phyloP scores from a whole-genome alignment of 1,284 basidiomycete species.

The Apiotrichum mycotoxinovorans region DNA sequence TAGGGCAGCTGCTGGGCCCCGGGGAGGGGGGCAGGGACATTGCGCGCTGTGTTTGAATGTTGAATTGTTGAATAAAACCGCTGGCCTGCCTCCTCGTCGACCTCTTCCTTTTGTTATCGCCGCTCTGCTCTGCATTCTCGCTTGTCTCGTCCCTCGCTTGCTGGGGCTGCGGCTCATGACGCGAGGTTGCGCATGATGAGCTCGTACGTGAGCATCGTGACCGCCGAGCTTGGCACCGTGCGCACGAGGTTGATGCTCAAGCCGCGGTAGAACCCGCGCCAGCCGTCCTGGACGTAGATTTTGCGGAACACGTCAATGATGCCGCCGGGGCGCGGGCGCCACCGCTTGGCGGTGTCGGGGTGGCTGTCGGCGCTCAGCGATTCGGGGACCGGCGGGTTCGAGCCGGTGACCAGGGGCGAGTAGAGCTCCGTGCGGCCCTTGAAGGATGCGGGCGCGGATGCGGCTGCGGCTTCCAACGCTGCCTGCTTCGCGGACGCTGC shows the following conservation, averaged over 20 bases:
- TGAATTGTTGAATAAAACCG: too few species aligned
- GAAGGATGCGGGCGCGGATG: background rate
- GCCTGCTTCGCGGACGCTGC: constrained; percentile 1
- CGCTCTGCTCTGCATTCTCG: too few species aligned
- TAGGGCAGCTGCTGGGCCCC: too few species aligned
- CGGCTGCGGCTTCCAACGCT: constrained; percentile 4
- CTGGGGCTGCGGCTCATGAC: background rate
- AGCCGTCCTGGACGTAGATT: constrained; percentile 75
- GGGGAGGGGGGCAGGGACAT: too few species aligned
- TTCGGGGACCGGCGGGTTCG: constrained; percentile 20
- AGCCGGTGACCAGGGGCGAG: constrained; percentile 30
- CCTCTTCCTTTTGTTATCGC: too few species aligned
- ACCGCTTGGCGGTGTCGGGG: background rate
- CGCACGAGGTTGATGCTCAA: constrained; percentile 83
- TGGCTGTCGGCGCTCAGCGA: background rate
- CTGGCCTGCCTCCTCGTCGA: too few species aligned
- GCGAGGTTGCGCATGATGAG: constrained; percentile 51
- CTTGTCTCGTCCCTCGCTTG: too few species aligned
- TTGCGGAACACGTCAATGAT: constrained; percentile 67
- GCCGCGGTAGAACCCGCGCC: constrained; percentile 82
- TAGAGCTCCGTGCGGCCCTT: constrained; percentile 11
- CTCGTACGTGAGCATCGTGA: constrained; percentile 81
- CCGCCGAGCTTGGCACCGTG: constrained; percentile 88
- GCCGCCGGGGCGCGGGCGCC: constrained; percentile 50
- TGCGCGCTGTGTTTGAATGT: too few species aligned